Conservation (phyloP, 352 stramenopile genomes). For the Thalassiosira exigua region DNA sequence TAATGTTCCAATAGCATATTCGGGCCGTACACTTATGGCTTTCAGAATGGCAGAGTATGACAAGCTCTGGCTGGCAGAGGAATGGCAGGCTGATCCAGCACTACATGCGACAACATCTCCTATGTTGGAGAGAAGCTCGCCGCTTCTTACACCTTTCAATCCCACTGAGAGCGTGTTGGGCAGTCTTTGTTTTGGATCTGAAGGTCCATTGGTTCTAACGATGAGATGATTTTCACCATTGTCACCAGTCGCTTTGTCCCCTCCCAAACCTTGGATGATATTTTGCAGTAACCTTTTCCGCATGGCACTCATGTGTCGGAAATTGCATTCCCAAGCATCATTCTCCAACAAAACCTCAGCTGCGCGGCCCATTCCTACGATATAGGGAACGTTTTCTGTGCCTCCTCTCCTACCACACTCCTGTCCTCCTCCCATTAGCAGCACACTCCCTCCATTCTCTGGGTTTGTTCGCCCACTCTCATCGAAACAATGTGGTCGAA, state of each 20-base stretch:
- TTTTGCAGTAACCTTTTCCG: slow-evolving; percentile 80
- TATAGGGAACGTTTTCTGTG: slow-evolving; percentile 96
- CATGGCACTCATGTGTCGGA: slow-evolving; percentile 83
- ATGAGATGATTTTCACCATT: slow-evolving; percentile 75
- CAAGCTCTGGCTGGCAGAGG: slow-evolving; percentile 54
- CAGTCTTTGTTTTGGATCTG: slow-evolving; percentile 84
- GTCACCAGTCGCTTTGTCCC: neutral
- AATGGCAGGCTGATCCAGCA: slow-evolving; percentile 94
- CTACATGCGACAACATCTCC: slow-evolving; percentile 89
- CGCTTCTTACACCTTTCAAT: slow-evolving; percentile 88
- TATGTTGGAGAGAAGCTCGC: slow-evolving; percentile 89
- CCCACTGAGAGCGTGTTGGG: slow-evolving; percentile 97
- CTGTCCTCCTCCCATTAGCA: slow-evolving; percentile 92
- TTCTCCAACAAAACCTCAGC: slow-evolving; percentile 63
- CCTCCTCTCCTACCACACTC: slow-evolving; percentile 92
- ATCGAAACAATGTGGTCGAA: slow-evolving; percentile 64
- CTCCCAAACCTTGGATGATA: slow-evolving; percentile 83
- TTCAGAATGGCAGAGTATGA: slow-evolving; percentile 90
- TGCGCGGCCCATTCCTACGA: slow-evolving; percentile 92
- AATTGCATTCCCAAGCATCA: slow-evolving; percentile 53
- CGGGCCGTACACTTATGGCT: slow-evolving; percentile 90
- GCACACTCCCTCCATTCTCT: slow-evolving; percentile 59
- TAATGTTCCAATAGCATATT: slow-evolving; percentile 92
- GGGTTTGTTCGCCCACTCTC: slow-evolving; percentile 42
- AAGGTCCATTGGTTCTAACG: slow-evolving; percentile 89